Conservation (phyloP, 208 protist genomes). For the Leishmania amazonensis region DNA sequence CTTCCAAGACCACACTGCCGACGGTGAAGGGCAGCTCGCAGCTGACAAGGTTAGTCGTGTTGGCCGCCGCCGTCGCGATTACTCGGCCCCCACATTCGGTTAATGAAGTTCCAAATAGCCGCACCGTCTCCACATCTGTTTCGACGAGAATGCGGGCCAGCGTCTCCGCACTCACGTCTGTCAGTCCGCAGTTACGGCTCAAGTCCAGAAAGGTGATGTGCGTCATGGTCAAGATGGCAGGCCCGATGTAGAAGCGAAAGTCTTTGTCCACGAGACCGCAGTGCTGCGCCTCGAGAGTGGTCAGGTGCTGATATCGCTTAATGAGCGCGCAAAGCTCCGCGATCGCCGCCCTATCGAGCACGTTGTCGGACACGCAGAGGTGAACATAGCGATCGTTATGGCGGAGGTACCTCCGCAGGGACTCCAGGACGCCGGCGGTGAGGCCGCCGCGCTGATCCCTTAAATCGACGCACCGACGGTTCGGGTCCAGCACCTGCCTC, state of each 20-base stretch:
- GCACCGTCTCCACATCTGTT: conserved; percentile 42
- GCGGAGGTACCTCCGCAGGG: conserved; percentile 48
- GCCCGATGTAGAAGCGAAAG: conserved; percentile 53
- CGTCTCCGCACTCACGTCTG: conserved; percentile 41
- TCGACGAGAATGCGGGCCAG: conserved; percentile 47
- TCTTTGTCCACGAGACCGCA: conserved; percentile 70
- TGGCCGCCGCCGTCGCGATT: conserved; percentile 40
- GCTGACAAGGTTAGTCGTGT: conserved; percentile 32
- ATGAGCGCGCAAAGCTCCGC: conserved; percentile 63
- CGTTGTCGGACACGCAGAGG: conserved; percentile 66
- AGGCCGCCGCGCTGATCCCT: conserved; percentile 62
- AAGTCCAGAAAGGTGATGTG: conserved; percentile 52
- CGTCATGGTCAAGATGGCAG: conserved; percentile 39
- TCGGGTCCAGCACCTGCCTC: conserved; percentile 9
- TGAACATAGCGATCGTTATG: conserved; percentile 59
- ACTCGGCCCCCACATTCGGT: conserved; percentile 41
- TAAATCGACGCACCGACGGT: conserved; percentile 53
- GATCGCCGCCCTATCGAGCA: conserved; percentile 56
- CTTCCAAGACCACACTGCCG: conserved; percentile 49
- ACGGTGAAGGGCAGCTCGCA: conserved; percentile 82
- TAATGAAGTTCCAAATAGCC: conserved; percentile 51
- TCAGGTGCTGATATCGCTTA: conserved; percentile 52
- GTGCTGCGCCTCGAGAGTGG: conserved; percentile 49
- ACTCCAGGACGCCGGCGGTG: conserved; percentile 47
- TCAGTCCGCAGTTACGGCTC: conserved; percentile 67